Conservation (phyloP, 177 flowering plant species). For the Vitis hybrid region DNA sequence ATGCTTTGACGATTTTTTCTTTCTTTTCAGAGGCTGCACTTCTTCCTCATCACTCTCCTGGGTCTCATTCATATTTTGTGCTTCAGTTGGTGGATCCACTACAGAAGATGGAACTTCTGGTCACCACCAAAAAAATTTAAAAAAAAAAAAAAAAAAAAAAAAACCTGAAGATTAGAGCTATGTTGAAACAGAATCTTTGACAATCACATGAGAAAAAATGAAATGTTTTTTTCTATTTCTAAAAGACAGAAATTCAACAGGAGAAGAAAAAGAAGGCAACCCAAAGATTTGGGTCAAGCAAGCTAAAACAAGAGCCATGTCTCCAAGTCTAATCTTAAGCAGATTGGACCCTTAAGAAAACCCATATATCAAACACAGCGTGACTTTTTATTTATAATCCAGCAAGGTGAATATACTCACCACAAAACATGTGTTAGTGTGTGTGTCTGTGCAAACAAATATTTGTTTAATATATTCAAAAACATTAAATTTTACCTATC, state of each 20-base stretch:
- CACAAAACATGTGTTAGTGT: too few relatives aligned
- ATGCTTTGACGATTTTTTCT: constrained; percentile 40
- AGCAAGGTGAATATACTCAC: neutral
- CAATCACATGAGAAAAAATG: neutral
- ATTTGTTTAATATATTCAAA: neutral
- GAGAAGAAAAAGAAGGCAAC: neutral
- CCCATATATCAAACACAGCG: too few relatives aligned
- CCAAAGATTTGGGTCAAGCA: too few relatives aligned
- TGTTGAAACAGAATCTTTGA: neutral
- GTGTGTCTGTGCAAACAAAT: neutral
- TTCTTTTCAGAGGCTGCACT: constrained; percentile 40
- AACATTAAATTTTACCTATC: too few relatives aligned
- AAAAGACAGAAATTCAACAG: too few relatives aligned
- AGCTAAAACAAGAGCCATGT: too few relatives aligned
- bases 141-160: neutral
- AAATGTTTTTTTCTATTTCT: neutral
- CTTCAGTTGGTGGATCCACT: constrained; percentile 14
- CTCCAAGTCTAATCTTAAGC: neutral
- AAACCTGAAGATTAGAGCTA: neutral
- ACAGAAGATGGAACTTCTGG: constrained; percentile 18
- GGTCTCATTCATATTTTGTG: constrained; percentile 16
- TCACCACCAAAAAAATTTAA: neutral
- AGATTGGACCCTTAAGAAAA: neutral
- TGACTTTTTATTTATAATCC: too few relatives aligned
- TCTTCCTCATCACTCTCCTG: constrained; percentile 30